These are phyloP conservation scores for Phialocephala subalpina DNA, from an alignment of 2,329 filamentous ascomycete genomes.

Conservation along the genomic window DNA sequence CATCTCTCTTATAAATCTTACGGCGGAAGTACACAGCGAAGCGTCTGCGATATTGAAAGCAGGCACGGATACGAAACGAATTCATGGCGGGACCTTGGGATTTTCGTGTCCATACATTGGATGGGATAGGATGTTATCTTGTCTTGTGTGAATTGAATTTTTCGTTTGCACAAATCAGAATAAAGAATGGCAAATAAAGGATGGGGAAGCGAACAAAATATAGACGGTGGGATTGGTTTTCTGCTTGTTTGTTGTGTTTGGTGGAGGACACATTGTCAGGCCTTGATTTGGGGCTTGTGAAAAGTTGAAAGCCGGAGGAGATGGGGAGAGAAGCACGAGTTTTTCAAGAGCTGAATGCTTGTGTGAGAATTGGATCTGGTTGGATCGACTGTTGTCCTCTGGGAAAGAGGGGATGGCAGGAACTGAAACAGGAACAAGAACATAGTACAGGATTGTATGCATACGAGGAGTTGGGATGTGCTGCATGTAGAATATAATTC, in stretches of 20 bases:
- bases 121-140: no score
- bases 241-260: background rate
- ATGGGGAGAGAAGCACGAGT: conserved; percentile 32
- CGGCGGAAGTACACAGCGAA: conserved; percentile 2
- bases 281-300: background rate
- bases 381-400: no score
- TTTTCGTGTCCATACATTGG: background rate
- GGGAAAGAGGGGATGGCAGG: no score
- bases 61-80: background rate
- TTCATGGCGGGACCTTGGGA: conserved; percentile 11
- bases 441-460: background rate
- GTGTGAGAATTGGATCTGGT: conserved; percentile 27
- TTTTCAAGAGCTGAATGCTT: conserved; percentile 44
- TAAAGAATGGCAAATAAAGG: background rate
- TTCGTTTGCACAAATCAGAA: background rate
- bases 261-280: background rate
- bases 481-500: background rate
- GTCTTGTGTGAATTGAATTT: background rate
- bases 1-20: background rate
- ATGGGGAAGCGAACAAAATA: conserved; percentile 3
- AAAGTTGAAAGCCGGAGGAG: conserved; percentile 3
- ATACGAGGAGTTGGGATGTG: background rate
- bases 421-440: no score
- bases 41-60: background rate
- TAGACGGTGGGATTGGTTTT: conserved; percentile 8